Conservation (phyloP, 1,284 basidiomycete genomes). For the Tilletia caries region DNA sequence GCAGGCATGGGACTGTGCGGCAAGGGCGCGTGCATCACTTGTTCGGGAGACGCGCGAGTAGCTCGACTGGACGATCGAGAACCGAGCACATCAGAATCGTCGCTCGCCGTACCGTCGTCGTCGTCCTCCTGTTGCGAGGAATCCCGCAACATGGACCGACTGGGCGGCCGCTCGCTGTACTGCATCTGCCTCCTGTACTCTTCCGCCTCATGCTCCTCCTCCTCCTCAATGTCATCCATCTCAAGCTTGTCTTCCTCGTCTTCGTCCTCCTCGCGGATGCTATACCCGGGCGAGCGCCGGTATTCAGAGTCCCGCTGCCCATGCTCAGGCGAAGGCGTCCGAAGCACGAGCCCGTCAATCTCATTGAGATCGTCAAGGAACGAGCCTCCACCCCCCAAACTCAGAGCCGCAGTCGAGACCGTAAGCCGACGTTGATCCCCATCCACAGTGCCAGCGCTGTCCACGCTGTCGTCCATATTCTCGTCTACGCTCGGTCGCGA, state of each 20-base stretch:
- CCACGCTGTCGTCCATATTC: neutral
- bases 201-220: neutral
- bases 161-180: neutral
- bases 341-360: constrained; percentile 19
- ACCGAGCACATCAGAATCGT: constrained; percentile 9
- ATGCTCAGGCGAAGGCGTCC: neutral
- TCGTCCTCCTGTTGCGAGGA: neutral
- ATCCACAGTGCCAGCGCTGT: too few species aligned
- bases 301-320: neutral
- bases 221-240: neutral
- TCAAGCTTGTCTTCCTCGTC: neutral
- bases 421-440: neutral
- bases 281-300: neutral
- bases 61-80: constrained; percentile 6
- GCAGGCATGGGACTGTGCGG: too few species aligned
- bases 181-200: neutral
- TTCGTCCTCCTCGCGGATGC: neutral
- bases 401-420: neutral
- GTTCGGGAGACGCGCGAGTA: neutral
- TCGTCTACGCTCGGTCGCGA: too few species aligned
- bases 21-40: too few species aligned
- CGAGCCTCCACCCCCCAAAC: constrained; percentile 11
- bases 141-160: too few species aligned
- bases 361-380: constrained; percentile 25
- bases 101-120: neutral